Evolutionary conservation across 192 early-diverging fungal species (phyloP), one percentile per base, ranked within the genome.

Genomic region (Bifiguratus adelaidae): DNA sequence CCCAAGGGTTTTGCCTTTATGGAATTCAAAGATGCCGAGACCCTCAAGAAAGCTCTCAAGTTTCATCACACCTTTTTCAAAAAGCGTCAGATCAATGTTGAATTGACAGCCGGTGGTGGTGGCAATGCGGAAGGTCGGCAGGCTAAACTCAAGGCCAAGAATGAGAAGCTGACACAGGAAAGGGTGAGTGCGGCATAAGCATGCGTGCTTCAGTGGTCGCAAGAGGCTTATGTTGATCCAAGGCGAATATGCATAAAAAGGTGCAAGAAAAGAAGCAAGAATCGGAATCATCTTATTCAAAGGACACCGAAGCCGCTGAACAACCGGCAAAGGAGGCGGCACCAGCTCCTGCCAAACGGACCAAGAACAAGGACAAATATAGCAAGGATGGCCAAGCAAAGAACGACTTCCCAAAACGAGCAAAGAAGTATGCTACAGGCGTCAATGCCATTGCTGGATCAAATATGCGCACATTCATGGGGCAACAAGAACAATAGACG

Each of bases 1-100:
- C 75, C 76, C 48, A 78, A 80, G 37, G 82, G 82, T 2, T 85
- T 82, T 62, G 80, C 82, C 18, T 85, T 85, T 65, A 60, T 78
- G 24, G 82, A 85, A 56, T 76, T 85, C 45, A 67, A 57, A 11
- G 60, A 61, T 23, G 53, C 70, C 13, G 61, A 63, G 7, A 50
- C 74, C 24, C 44, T 81, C 55, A 77, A 77, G 61, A 75, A 67
- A 57, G 79, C 75, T 36, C 54, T 84, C 9, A 73, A 63, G 26
- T 84, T 79, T 50, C 75, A 84, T 50, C 77, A 80, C 47, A 63
- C 66, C 12, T 47, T 63, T 33, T 63, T 84, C 46, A 77, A 74
- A n/a, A 58, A 68, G 36, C 63, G 77, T 53, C 75, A 77, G 28
- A 80, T 84, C 43, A 85, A 81, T 51, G 78, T 85, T 26, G 82